Conservation (phyloP, 495 filamentous ascomycete species). For the Penicillium taxi region DNA sequence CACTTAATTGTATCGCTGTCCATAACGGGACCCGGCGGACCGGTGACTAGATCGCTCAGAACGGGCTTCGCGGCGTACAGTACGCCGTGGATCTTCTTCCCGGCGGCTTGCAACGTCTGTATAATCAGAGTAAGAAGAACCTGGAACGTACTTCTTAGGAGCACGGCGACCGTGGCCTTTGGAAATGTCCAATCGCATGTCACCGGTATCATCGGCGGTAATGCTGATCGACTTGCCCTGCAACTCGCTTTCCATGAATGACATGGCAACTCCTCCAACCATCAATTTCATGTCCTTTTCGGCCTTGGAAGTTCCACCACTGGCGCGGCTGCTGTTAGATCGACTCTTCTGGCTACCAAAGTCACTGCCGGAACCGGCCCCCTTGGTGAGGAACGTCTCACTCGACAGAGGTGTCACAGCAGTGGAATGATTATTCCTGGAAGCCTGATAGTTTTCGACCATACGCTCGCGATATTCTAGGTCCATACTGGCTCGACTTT, state of each 20-base stretch:
- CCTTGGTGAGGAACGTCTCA: constrained; percentile 29
- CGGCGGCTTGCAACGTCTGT: constrained; percentile 22
- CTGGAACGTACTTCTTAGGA: constrained; percentile 32
- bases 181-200: constrained; percentile 33
- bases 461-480: constrained; percentile 24
- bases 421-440: constrained; percentile 19
- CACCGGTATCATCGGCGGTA: constrained; percentile 33
- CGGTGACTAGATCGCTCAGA: constrained; percentile 35
- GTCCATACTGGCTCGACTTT: constrained; percentile 11
- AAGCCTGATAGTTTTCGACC: constrained; percentile 37
- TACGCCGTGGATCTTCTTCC: constrained; percentile 23
- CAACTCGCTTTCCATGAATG: constrained; percentile 30
- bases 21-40: constrained; percentile 33
- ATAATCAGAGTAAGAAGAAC: constrained; percentile 30
- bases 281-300: constrained; percentile 37
- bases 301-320: constrained; percentile 24
- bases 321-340: constrained; percentile 39
- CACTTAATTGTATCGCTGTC: constrained; percentile 11
- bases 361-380: constrained; percentile 30
- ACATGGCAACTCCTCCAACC: constrained; percentile 39
- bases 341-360: constrained; percentile 40
- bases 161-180: constrained; percentile 16
- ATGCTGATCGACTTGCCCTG: constrained; percentile 36
- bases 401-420: constrained; percentile 26
- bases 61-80: constrained; percentile 23